Percentiles rank a stretch among this genome's conserved stretches.
Evolutionary conservation across 129 eudicot genomes (phyloP).

Genomic region (Pseudognaphalium luteoalbum): DNA sequence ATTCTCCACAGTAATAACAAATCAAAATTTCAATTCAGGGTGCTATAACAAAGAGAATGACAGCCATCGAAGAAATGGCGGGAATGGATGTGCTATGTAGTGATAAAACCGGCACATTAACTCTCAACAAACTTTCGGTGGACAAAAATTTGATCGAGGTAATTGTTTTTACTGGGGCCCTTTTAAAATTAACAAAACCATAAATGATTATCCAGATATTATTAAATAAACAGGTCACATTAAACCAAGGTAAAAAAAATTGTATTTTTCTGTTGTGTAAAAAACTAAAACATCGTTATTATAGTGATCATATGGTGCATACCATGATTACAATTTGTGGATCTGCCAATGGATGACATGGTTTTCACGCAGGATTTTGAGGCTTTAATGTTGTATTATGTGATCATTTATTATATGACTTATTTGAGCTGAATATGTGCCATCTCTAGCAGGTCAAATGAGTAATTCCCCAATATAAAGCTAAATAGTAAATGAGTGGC

Average conservation of each 20-base stretch:
- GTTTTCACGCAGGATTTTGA: neutral
- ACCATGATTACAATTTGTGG: neutral
- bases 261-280: too few relatives aligned
- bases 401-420: too few relatives aligned
- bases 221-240: neutral
- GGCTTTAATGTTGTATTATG: too few relatives aligned
- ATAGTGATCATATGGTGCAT: neutral
- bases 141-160: conserved; percentile 60
- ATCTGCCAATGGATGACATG: neutral
- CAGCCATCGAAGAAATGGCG: conserved; percentile 65
- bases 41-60: conserved; percentile 65
- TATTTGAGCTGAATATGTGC: neutral
- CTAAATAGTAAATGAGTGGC: neutral
- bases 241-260: neutral
- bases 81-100: conserved; percentile 67
- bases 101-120: conserved; percentile 62
- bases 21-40: conserved; percentile 30
- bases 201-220: neutral
- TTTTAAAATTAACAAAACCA: neutral
- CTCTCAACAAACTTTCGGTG: conserved; percentile 56
- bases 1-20: conserved; percentile 5
- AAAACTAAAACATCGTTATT: too few relatives aligned
- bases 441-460: neutral
- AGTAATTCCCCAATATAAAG: neutral
- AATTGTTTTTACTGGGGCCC: neutral